A percentile compares a stretch with the other conserved stretches of the same genome.
These are phyloP conservation scores for Dothideomycetes sp. DNA, from an alignment of 2,329 filamentous ascomycete genomes.

Conservation along the genomic window DNA sequence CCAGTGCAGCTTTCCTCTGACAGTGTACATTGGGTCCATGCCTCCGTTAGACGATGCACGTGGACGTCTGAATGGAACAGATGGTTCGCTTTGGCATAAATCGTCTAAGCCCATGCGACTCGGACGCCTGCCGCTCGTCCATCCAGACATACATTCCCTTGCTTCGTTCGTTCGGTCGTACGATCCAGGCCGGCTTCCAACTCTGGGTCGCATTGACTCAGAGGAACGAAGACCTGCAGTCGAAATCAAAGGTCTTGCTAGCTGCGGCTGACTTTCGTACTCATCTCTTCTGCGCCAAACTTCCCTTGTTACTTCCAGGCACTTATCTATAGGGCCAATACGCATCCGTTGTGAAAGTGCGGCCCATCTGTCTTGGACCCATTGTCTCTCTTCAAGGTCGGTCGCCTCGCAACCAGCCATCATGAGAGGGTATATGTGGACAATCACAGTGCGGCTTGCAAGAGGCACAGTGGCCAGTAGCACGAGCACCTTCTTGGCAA, in stretches of 20 bases:
- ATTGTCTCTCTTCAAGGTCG: slow-evolving; percentile 48
- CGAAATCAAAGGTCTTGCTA: slow-evolving; percentile 21
- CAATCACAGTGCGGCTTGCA: slow-evolving; percentile 51
- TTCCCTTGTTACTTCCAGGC: slow-evolving; percentile 52
- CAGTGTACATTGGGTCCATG: slow-evolving; percentile 49
- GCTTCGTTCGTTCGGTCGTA: slow-evolving; percentile 5
- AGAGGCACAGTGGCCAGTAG: slow-evolving; percentile 53
- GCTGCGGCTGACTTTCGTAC: slow-evolving; percentile 26
- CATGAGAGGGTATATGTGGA: slow-evolving; percentile 60
- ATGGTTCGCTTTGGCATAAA: slow-evolving; percentile 1
- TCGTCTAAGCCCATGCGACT: slow-evolving; percentile 1
- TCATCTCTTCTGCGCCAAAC: slow-evolving; percentile 55
- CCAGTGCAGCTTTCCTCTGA: slow-evolving; percentile 58
- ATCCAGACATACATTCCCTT: slow-evolving; percentile 7
- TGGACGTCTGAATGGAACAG: slow-evolving; percentile 4
- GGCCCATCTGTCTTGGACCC: slow-evolving; percentile 53
- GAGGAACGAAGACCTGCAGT: slow-evolving; percentile 17
- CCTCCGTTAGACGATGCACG: slow-evolving; percentile 19
- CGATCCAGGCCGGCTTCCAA: slow-evolving; percentile 2
- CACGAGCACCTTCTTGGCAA: slow-evolving; percentile 51
- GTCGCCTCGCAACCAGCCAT: slow-evolving; percentile 55
- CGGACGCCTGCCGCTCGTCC: neutral
- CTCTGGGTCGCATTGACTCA: slow-evolving; percentile 1
- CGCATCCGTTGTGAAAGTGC: slow-evolving; percentile 51
- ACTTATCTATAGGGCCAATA: slow-evolving; percentile 57